Conservation (phyloP, 1,284 basidiomycete species). For the Leccinum pallidistipes region DNA sequence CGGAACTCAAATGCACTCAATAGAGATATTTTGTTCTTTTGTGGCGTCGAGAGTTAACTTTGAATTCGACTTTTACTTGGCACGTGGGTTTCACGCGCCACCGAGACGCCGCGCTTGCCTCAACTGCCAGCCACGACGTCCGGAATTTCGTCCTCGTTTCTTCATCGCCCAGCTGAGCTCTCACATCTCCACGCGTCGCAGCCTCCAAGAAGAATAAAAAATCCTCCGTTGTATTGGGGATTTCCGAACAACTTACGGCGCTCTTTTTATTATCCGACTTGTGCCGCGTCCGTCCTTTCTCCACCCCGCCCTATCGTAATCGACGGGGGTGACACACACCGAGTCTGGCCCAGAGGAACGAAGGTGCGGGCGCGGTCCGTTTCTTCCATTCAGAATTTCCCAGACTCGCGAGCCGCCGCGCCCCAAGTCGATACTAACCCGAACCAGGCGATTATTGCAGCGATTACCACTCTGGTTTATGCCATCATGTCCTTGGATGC, state of each 20-base stretch:
- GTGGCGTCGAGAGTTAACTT: constrained; percentile 6
- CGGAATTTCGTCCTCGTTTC: neutral
- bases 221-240: neutral
- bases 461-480: constrained; percentile 5
- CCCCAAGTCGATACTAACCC: neutral
- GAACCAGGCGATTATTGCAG: neutral
- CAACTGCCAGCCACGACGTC: constrained; percentile 3
- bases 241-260: constrained; percentile 13
- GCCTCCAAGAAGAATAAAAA: neutral
- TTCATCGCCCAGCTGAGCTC: neutral
- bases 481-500: constrained; percentile 15
- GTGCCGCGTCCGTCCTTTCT: constrained; percentile 16
- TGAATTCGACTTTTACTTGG: neutral
- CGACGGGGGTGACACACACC: constrained; percentile 9
- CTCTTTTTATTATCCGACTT: neutral
- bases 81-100: constrained; percentile 18
- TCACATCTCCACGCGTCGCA: neutral
- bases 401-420: neutral
- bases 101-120: neutral
- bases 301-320: constrained; percentile 29
- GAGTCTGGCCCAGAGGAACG: constrained; percentile 5
- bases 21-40: constrained; percentile 16
- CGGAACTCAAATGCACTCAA: constrained; percentile 21
- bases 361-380: constrained; percentile 1
- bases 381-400: constrained; percentile 2